phyloP scores from a whole-genome alignment of 257 asterid genomes.

The Petunia axillaris region DNA sequence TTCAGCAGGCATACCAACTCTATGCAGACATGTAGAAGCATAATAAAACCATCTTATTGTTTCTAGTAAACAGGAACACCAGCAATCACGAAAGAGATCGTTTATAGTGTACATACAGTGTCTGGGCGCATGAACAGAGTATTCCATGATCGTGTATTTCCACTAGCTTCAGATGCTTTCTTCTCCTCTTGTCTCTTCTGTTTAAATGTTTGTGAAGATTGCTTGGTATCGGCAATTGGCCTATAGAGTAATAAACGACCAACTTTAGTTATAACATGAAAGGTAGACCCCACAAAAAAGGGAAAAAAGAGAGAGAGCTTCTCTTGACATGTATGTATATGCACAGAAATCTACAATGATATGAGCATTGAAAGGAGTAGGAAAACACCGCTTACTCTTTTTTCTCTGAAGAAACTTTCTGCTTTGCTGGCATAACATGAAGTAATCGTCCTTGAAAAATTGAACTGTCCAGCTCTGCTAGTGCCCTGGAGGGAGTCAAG shows the following conservation, averaged over 20 bases:
- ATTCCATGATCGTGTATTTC: conserved; percentile 90
- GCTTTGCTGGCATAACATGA: conserved; percentile 91
- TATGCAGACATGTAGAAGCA: background rate
- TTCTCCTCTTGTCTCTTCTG: conserved; percentile 67
- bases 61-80: conserved; percentile 19
- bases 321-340: background rate
- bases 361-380: background rate
- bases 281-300: conserved; percentile 15
- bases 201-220: conserved; percentile 67
- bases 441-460: conserved; percentile 91
- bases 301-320: background rate
- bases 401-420: conserved; percentile 45
- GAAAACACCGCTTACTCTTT: conserved; percentile 51
- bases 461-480: conserved; percentile 76
- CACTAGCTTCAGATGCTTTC: conserved; percentile 85
- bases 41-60: background rate
- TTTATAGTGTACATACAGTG: conserved; percentile 58
- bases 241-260: conserved; percentile 42
- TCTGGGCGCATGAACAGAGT: conserved; percentile 87
- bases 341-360: background rate
- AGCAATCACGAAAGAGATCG: background rate
- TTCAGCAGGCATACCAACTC: background rate
- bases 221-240: conserved; percentile 40
- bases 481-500: conserved; percentile 57
- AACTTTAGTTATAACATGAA: conserved; percentile 2